Evolutionary conservation across 140 eudicot genomes (phyloP).

Genomic region (Cichorium intybus): DNA sequence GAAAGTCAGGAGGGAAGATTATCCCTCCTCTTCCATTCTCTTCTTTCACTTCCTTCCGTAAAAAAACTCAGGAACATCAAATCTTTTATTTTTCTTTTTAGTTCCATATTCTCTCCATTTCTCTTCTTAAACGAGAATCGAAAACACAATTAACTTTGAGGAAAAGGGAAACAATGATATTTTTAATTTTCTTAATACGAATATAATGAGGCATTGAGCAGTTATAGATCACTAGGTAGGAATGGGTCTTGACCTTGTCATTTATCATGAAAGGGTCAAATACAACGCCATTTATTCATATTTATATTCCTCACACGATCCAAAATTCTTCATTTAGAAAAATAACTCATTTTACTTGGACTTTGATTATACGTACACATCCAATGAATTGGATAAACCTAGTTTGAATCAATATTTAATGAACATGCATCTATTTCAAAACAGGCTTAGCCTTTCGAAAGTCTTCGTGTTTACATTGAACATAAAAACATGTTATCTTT

Average conservation of each 20-base stretch:
- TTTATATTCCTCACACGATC: background rate
- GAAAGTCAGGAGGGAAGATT: no score
- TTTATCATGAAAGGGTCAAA: slow-evolving; percentile 10
- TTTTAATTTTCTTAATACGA: background rate
- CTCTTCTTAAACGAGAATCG: no score
- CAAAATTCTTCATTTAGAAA: slow-evolving; percentile 11
- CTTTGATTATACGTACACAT: slow-evolving; percentile 20
- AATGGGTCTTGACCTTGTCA: slow-evolving; percentile 9
- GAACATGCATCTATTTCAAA: background rate
- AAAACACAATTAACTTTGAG: no score
- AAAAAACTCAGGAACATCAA: no score
- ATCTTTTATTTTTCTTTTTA: no score
- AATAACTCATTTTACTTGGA: slow-evolving; percentile 8
- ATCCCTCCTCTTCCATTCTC: no score
- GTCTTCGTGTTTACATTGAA: slow-evolving; percentile 7
- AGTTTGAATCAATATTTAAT: background rate
- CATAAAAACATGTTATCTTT: background rate
- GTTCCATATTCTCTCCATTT: no score
- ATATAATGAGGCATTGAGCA: background rate
- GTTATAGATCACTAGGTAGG: background rate
- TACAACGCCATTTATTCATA: slow-evolving; percentile 8
- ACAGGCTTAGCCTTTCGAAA: background rate
- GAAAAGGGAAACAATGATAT: no score
- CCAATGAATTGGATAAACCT: slow-evolving; percentile 1
- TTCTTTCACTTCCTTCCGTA: no score